Conservation (phyloP, 768 basidiomycete species). For the Panaeolus cyanescens region DNA sequence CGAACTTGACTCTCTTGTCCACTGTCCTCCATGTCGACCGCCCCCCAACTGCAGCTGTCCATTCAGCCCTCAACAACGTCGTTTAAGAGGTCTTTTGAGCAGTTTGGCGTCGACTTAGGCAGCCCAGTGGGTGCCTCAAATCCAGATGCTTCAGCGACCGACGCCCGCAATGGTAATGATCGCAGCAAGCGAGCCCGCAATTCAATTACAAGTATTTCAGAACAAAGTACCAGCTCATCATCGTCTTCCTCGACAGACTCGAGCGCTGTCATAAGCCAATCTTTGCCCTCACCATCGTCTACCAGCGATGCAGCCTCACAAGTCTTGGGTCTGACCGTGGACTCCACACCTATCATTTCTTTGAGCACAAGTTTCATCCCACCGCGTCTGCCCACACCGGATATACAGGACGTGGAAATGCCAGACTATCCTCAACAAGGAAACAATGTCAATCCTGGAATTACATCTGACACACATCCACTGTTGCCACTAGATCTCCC, state of each 20-base stretch:
- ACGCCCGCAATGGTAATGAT: conserved; percentile 38
- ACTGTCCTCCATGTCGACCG: conserved; percentile 37
- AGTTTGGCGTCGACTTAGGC: conserved; percentile 59
- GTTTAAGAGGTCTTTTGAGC: conserved; percentile 63
- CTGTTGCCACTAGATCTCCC: conserved; percentile 11
- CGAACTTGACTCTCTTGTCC: not conserved
- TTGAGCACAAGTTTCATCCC: conserved; percentile 22
- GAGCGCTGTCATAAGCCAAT: conserved; percentile 8
- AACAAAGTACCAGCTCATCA: conserved; percentile 35
- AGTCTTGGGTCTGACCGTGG: not conserved
- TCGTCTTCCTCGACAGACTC: conserved; percentile 34
- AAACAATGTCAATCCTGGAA: not conserved
- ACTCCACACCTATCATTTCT: conserved; percentile 19
- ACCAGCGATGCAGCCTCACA: not conserved
- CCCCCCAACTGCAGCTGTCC: conserved; percentile 56
- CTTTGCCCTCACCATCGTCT: conserved; percentile 2
- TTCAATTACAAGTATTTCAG: conserved; percentile 38
- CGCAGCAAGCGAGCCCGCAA: conserved; percentile 63
- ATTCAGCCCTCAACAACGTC: conserved; percentile 51
- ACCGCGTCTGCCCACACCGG: conserved; percentile 45
- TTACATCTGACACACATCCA: conserved; percentile 13
- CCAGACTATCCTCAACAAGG: conserved; percentile 35
- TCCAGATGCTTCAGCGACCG: conserved; percentile 23
- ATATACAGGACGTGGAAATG: conserved; percentile 55
- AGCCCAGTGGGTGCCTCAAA: conserved; percentile 33